These are phyloP conservation scores for Sicyos baderoa DNA, from an alignment of 306 rosid genomes.

Conservation along the genomic window DNA sequence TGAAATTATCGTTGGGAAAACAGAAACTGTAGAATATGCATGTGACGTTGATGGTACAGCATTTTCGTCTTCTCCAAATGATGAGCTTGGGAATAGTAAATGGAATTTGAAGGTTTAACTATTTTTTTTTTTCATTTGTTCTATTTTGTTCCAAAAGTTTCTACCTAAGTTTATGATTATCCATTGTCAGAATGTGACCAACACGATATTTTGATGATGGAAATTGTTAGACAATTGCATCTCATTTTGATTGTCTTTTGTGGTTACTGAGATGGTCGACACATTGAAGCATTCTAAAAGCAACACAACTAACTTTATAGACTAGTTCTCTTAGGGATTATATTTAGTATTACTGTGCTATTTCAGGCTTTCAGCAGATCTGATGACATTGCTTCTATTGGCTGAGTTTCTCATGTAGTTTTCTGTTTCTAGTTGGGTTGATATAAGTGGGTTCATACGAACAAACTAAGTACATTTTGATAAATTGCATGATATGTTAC, in stretches of 20 bases:
- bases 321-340: neutral
- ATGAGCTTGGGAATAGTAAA: conserved; percentile 83
- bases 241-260: neutral
- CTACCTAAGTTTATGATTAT: neutral
- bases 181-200: neutral
- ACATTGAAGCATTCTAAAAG: neutral
- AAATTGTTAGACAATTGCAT: neutral
- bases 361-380: conserved; percentile 5
- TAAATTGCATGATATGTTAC: neutral
- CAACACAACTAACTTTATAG: neutral
- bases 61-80: conserved; percentile 75
- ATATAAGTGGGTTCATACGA: neutral
- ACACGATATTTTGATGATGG: neutral
- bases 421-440: neutral
- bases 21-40: conserved; percentile 92
- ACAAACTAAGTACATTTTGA: neutral
- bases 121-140: conserved; percentile 21
- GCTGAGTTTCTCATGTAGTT: neutral
- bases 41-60: conserved; percentile 99
- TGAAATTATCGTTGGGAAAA: conserved; percentile 83
- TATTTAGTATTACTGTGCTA: neutral
- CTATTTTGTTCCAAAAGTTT: neutral
- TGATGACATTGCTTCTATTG: neutral
- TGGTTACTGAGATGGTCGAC: neutral
- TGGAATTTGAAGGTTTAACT: conserved; percentile 86